phyloP scores from a whole-genome alignment of 2,329 filamentous ascomycete genomes.

The Conoideocrella luteorostrata region DNA sequence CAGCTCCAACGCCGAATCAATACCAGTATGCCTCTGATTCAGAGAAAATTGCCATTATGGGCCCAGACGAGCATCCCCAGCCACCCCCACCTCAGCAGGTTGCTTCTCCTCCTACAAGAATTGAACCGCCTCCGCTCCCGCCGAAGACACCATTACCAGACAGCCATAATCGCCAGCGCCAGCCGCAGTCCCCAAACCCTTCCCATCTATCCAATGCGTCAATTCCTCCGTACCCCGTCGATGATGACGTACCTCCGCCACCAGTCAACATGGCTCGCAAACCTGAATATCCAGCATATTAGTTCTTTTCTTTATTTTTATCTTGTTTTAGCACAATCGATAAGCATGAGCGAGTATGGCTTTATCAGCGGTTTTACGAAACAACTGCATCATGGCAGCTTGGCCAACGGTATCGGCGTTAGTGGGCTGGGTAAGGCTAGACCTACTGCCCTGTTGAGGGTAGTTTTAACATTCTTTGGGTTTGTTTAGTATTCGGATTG shows the following conservation, averaged over 20 bases:
- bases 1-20: slow-evolving; percentile 52
- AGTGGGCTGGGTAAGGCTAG: neutral
- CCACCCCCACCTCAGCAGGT: slow-evolving; percentile 27
- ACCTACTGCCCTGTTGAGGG: too few relatives aligned
- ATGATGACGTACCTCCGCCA: slow-evolving; percentile 73
- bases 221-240: slow-evolving; percentile 70
- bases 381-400: too few relatives aligned
- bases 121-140: slow-evolving; percentile 64
- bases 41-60: slow-evolving; percentile 63
- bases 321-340: neutral
- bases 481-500: neutral
- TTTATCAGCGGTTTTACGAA: too few relatives aligned
- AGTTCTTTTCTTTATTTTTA: neutral
- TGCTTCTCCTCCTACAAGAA: slow-evolving; percentile 26
- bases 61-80: slow-evolving; percentile 51
- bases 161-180: slow-evolving; percentile 19
- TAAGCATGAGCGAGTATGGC: too few relatives aligned
- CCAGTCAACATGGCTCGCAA: slow-evolving; percentile 81
- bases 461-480: neutral
- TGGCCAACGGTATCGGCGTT: too few relatives aligned
- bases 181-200: slow-evolving; percentile 21
- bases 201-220: slow-evolving; percentile 26
- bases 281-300: slow-evolving; percentile 55
- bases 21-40: slow-evolving; percentile 51
- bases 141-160: slow-evolving; percentile 70